Evolutionary conservation across 192 early-diverging fungal genomes (phyloP).

Genomic region (Lunasporangiospora selenospora): DNA sequence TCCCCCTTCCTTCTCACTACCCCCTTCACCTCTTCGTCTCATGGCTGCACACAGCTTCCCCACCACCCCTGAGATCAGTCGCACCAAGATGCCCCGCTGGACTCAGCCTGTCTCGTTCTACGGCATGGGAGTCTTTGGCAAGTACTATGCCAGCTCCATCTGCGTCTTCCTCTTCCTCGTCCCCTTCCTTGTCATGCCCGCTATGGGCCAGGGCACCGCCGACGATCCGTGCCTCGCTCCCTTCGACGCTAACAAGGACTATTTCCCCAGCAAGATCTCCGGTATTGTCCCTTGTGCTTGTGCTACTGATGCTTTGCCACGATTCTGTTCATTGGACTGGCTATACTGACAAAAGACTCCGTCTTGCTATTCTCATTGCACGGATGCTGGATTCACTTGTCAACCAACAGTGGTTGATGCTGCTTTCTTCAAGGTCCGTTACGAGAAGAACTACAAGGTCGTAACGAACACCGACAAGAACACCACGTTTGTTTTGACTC

Average conservation of each 20-base stretch:
- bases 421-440: conserved; percentile 61
- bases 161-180: conserved; percentile 39
- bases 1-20: background rate
- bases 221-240: conserved; percentile 8
- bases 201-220: conserved; percentile 35
- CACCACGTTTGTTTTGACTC: conserved; percentile 65
- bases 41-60: conserved; percentile 44
- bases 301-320: background rate
- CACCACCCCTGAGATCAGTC: conserved; percentile 22
- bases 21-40: too few relatives aligned
- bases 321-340: too few relatives aligned
- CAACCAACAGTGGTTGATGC: conserved; percentile 57
- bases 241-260: conserved; percentile 49
- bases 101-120: conserved; percentile 53
- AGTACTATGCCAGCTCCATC: conserved; percentile 51
- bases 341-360: too few relatives aligned
- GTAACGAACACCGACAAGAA: conserved; percentile 57
- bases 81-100: conserved; percentile 31
- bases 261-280: conserved; percentile 53
- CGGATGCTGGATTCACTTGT: too few relatives aligned
- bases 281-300: conserved; percentile 37
- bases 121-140: conserved; percentile 47
- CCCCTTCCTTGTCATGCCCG: conserved; percentile 34
- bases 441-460: conserved; percentile 66
- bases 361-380: background rate